These are phyloP conservation scores for Macroventuria anomochaeta DNA, from an alignment of 2,329 filamentous ascomycete species.

Conservation along the genomic window DNA sequence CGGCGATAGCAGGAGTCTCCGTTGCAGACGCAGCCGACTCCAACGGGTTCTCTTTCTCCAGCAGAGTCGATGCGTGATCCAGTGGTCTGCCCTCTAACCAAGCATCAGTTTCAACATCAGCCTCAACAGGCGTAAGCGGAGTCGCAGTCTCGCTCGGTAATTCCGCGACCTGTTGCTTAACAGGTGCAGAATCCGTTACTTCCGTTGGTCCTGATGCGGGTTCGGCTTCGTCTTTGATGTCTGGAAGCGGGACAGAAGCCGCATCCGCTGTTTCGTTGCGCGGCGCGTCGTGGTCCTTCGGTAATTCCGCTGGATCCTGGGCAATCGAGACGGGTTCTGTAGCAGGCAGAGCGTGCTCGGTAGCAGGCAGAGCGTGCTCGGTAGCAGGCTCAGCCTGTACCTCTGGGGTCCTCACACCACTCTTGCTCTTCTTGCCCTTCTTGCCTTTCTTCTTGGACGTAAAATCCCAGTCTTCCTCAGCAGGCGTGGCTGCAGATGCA, in stretches of 20 bases:
- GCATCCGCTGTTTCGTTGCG: background rate
- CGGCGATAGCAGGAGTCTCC: constrained; percentile 12
- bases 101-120: constrained; percentile 4
- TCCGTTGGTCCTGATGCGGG: background rate
- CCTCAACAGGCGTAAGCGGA: background rate
- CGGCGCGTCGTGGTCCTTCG: background rate
- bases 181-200: background rate
- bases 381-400: constrained; percentile 5
- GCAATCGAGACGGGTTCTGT: background rate
- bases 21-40: background rate
- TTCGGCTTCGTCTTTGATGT: background rate
- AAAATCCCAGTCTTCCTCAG: constrained; percentile 19
- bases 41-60: constrained; percentile 12
- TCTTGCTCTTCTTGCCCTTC: constrained; percentile 30
- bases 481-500: background rate
- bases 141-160: background rate
- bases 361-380: no score
- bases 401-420: constrained; percentile 17
- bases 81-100: constrained; percentile 8
- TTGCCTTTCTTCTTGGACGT: constrained; percentile 29
- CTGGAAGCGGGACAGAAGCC: background rate
- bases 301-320: no score
- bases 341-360: background rate
- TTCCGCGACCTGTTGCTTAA: background rate
- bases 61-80: background rate